Base-by-base conservation (phyloP, 108 stramenopile genomes). In the Thalassiosira profunda region DNA sequence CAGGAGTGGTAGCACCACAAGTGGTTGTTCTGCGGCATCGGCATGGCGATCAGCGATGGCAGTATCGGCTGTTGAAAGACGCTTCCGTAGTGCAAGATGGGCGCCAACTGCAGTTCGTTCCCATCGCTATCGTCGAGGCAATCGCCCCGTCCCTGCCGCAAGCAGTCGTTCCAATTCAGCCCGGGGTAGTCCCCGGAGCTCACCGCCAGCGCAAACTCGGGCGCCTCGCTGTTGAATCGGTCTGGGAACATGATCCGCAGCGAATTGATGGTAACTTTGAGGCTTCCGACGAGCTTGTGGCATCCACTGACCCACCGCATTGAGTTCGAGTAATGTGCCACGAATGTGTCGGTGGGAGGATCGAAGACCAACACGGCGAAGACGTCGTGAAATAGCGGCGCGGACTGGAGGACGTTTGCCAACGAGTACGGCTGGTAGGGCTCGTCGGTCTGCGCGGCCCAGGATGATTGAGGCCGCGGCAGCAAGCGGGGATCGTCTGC, bases 1-100 rank as follows among this genome's bases (percentile, higher is more conserved):
- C 60, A 72, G 25, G 37, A 28, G 11, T 63, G 45, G 45, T 56
- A 63, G 37, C 71, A 72, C 6, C 29, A 24, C 35, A 72, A 31
- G 17, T 74, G 67, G 36, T 68, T 69, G 2, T 20, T 25, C 38
- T 69, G 66, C 14, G 73, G 59, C 38, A 67, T 48, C 11, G 73
- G 73, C 73, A 74, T 74, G 24, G 73, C 45, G n/a, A 69, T 48
- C 57, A 61, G 51, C 10, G 66, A 28, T n/a, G 67, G 45, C 0
- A 15, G 52, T 12, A 74, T 17, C 11, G 73, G 45, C 24, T 40
- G 21, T 23, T 33, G 46, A 34, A 69, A 69, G 14, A 47, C 73
- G 15, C 57, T 59, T 6, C 73, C 67, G 24, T 69, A 74, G 8
- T 60, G 57, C 4, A 74, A 35, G 2, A 74, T 48, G 2, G 73